Base-by-base conservation (phyloP, 192 early-diverging fungal species). In the Coemansia sp. region DNA sequence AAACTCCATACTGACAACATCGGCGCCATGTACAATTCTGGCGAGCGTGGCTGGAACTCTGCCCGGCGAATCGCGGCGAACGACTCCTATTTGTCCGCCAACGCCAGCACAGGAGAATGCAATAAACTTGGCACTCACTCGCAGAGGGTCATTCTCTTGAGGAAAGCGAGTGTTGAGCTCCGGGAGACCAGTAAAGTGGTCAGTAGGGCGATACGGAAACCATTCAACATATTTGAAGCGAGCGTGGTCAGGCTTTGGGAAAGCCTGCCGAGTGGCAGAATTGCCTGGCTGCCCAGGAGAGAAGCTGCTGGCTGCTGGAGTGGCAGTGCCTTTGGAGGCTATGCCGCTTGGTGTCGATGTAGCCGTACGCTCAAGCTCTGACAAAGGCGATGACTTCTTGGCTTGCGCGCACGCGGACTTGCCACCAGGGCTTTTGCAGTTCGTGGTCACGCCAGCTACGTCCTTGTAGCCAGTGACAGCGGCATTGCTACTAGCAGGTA, bases 31-130 rank as follows among this genome's bases (percentile, higher is more conserved):
- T 6, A 68, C 62, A 22, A 80, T 57, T 6, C 68, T 80, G 25
- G 72, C 68, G 12, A 57, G 63, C 24, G 56, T 71, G 17, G 70
- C 61, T 17, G 77, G 60, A 24, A 68, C 68, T 19, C 95, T 86
- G 8, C 93, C 94, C 8, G 88, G 86, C n/a, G 85, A 85, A 49
- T 84, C 71, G 2, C 81, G 71, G 19, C 86, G 79, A 61, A 91
- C 77, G 20, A 96, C 81, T 2, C 84, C 92, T 47, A 97, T 60
- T 60, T 92, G 85, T 19, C 95, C 95, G 22, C 95, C 95, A 31
- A 88, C 79, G 20, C 94, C 95, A 15, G 79, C 63, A 40, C 93
- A 76, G 14, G 93, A 86, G 22, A 94, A 83, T 1, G 93, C 91
- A 45, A 95, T 71, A 37, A 86, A 91, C 60, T 76, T 85, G 46